phyloP scores from a whole-genome alignment of 371 early-diverging fungal species.

The Thermomucor indicae-seudaticae region DNA sequence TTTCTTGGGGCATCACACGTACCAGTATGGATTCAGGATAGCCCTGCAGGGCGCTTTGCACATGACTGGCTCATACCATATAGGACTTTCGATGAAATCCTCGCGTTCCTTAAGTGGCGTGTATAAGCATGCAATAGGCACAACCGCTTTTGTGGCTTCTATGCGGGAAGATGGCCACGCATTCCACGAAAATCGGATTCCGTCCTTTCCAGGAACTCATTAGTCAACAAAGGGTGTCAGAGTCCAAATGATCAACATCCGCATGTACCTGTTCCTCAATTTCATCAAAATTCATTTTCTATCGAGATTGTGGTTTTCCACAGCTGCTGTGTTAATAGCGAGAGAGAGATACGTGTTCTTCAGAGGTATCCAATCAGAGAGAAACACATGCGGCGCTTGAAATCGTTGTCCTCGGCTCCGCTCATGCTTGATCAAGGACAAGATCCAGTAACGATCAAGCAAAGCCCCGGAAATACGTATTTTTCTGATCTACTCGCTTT shows the following conservation, averaged over 20 bases:
- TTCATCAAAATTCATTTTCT: constrained; percentile 83
- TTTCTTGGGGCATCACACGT: too few relatives aligned
- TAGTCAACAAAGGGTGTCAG: neutral
- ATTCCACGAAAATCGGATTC: constrained; percentile 99
- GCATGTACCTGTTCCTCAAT: constrained; percentile 72
- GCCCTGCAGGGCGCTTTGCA: constrained; percentile 97
- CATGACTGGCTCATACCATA: constrained; percentile 96
- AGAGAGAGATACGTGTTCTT: too few relatives aligned
- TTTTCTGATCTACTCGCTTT: too few relatives aligned
- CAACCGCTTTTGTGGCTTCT: constrained; percentile 93
- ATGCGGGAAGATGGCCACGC: constrained; percentile 93
- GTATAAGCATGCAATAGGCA: constrained; percentile 96
- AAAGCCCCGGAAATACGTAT: too few relatives aligned
- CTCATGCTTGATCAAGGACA: too few relatives aligned
- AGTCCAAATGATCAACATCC: neutral
- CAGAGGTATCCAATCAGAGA: too few relatives aligned
- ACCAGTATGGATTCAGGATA: constrained; percentile 98
- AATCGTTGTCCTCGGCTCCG: too few relatives aligned
- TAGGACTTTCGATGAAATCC: constrained; percentile 64
- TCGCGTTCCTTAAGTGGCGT: constrained; percentile 96
- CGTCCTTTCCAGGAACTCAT: constrained; percentile 51
- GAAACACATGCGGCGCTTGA: too few relatives aligned
- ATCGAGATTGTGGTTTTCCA: too few relatives aligned
- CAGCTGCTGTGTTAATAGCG: too few relatives aligned
- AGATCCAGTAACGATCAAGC: too few relatives aligned